A percentile compares a stretch with the other conserved stretches of the same genome.
Evolutionary conservation across 2,329 filamentous ascomycete species (phyloP).

Genomic region (Pseudopyrenochaeta lycopersici): DNA sequence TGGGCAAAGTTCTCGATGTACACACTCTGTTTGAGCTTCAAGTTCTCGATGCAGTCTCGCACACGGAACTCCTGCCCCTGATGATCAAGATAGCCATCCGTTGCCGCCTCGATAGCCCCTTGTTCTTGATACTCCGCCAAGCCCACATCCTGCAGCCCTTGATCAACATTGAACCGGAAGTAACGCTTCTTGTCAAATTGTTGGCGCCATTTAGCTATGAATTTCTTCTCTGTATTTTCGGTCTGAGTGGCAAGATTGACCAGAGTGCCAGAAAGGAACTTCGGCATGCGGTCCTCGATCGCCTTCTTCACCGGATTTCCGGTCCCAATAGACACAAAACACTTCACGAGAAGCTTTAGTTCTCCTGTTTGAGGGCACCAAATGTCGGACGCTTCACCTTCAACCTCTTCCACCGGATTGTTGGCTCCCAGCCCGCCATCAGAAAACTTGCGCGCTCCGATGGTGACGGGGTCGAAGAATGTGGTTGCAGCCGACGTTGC

Average conservation of each 20-base stretch:
- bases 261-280: constrained; percentile 8
- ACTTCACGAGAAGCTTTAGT: constrained; percentile 14
- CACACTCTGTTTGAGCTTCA: constrained; percentile 21
- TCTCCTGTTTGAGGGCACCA: constrained; percentile 8
- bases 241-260: constrained; percentile 15
- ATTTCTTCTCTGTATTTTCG: constrained; percentile 9
- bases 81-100: constrained; percentile 7
- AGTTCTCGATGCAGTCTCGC: constrained; percentile 16
- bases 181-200: constrained; percentile 2
- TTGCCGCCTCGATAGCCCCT: constrained; percentile 15
- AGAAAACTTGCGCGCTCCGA: constrained; percentile 49
- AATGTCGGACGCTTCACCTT: constrained; percentile 40
- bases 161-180: constrained; percentile 25
- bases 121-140: constrained; percentile 16
- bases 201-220: constrained; percentile 5
- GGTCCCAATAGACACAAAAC: constrained; percentile 18
- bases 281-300: constrained; percentile 9
- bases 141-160: constrained; percentile 14
- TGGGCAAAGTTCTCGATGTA: constrained; percentile 19
- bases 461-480: constrained; percentile 45
- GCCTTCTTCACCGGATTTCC: constrained; percentile 7
- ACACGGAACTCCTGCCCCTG: constrained; percentile 6
- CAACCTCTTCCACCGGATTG: constrained; percentile 55
- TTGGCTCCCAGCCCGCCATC: constrained; percentile 53
- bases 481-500: constrained; percentile 32